Percentiles rank a stretch among this genome's conserved stretches.
phyloP scores from a whole-genome alignment of 1,139 yeast species.

The Yamadazyma sp. region DNA sequence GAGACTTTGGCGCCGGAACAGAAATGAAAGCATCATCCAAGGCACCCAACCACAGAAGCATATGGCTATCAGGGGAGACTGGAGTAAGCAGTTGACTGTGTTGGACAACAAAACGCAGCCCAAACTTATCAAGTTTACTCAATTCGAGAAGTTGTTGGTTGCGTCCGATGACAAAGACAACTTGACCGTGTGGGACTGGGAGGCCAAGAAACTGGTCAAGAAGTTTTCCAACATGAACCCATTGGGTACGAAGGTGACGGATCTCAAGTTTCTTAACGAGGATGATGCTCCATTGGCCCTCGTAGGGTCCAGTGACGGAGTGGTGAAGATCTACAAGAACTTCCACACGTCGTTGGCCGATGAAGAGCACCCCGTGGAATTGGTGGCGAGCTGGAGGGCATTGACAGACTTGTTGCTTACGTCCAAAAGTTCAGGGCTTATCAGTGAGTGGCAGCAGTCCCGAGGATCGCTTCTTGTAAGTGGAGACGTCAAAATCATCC shows the following conservation, averaged over 20 bases:
- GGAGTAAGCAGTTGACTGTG: conserved; percentile 67
- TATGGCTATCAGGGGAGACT: conserved; percentile 78
- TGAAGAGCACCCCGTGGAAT: conserved; percentile 42
- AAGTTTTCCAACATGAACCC: conserved; percentile 85
- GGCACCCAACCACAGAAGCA: conserved; percentile 91
- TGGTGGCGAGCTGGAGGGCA: conserved; percentile 92
- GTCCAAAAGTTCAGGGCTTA: conserved; percentile 78
- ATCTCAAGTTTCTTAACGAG: conserved; percentile 81
- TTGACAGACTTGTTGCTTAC: conserved; percentile 80
- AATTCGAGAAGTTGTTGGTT: conserved; percentile 82
- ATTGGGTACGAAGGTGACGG: conserved; percentile 84
- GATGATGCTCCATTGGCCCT: conserved; percentile 84
- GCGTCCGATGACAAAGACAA: conserved; percentile 85
- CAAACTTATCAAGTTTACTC: conserved; percentile 74
- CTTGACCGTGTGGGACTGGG: conserved; percentile 91
- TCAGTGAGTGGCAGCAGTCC: conserved; percentile 96
- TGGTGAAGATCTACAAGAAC: conserved; percentile 78
- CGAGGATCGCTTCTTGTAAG: conserved; percentile 89
- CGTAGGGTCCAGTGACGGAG: conserved; percentile 93
- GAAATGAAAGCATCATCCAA: conserved; percentile 83
- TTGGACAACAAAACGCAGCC: conserved; percentile 82
- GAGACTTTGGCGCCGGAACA: conserved; percentile 83
- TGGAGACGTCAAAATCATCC: conserved; percentile 90
- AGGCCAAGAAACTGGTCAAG: conserved; percentile 51
- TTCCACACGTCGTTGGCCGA: conserved; percentile 52